Conservation (phyloP, 345 rosid species). For the Pugionium cornutum region DNA sequence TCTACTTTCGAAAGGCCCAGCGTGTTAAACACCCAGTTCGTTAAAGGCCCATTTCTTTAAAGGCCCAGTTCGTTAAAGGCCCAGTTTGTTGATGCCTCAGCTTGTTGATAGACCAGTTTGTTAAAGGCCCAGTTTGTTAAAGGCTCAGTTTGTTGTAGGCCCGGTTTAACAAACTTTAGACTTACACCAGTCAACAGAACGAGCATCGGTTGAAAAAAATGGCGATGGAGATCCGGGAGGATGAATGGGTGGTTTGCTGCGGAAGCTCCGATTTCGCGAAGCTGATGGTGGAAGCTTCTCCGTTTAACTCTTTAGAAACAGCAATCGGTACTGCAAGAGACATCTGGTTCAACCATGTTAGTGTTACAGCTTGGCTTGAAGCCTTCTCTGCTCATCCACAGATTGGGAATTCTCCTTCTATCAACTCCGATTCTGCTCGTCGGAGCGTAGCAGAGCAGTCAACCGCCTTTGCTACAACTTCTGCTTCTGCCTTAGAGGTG, state of each 20-base stretch:
- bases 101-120: too few relatives aligned
- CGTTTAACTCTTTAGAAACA: constrained; percentile 52
- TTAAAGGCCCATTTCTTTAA: neutral
- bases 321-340: constrained; percentile 61
- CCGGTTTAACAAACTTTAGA: too few relatives aligned
- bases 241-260: constrained; percentile 72
- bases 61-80: constrained; percentile 4
- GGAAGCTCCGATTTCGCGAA: constrained; percentile 68
- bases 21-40: too few relatives aligned
- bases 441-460: constrained; percentile 83
- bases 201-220: constrained; percentile 24
- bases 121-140: too few relatives aligned
- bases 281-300: constrained; percentile 59
- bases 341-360: constrained; percentile 79
- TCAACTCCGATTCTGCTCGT: constrained; percentile 50
- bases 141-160: too few relatives aligned
- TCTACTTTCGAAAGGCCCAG: neutral
- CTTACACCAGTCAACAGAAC: neutral
- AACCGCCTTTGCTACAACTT: constrained; percentile 77
- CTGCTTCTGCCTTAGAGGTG: constrained; percentile 65
- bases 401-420: constrained; percentile 66
- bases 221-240: constrained; percentile 52
- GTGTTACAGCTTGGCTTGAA: constrained; percentile 82
- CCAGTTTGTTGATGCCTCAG: too few relatives aligned
- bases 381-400: constrained; percentile 91